Base-by-base conservation (phyloP, 495 filamentous ascomycete species). In the Trypethelium eluteriae region DNA sequence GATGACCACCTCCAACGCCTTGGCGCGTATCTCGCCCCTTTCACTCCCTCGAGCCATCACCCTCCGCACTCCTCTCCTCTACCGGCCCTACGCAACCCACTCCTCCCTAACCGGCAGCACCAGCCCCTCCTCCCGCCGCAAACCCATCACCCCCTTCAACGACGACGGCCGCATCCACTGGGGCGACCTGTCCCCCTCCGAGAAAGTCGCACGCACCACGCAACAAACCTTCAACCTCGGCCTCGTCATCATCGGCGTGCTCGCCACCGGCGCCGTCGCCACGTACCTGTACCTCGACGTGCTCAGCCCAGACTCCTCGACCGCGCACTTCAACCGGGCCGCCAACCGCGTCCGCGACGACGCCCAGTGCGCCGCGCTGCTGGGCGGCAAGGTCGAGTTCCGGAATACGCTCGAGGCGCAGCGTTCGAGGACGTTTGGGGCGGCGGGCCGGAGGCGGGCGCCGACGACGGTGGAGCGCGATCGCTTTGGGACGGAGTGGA, bases 151-250 rank as follows among this genome's bases (percentile, higher is more conserved):
- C 2, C 84, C 93, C 1, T 82, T 89, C 70, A 93, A 89, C 69
- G 92, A 96, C 68, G 85, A 91, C 75, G 90, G 91, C 12, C 81
- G 85, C 71, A 86, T 93, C 11, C 83, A 84, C 49, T 98, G 94
- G 94, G 77, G 79, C 0, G 81, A 93, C 38, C 82, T 98, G 39
- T 89, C 85, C 12, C 74, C 78, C 0, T 74, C 79, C 62, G 93
- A 97, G 76, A 98, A 97, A 74, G 86, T 86, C 6, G 87, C 87
- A 62, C 86, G 95, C 50, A 89, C 93, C 35, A 91, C 91, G 11
- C 93, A 96, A 74, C 94, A 97, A 70, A 86, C 89, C 12, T 87
- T 94, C 76, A 98, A 96, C 79, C 85, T 96, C 39, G 80, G 86
- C 65, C 76, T 96, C 46, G 84, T 98, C 2, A 63, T 93, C 7